Evolutionary conservation across 2,329 filamentous ascomycete species (phyloP).

Genomic region (Hymenoscyphus fructigenus): DNA sequence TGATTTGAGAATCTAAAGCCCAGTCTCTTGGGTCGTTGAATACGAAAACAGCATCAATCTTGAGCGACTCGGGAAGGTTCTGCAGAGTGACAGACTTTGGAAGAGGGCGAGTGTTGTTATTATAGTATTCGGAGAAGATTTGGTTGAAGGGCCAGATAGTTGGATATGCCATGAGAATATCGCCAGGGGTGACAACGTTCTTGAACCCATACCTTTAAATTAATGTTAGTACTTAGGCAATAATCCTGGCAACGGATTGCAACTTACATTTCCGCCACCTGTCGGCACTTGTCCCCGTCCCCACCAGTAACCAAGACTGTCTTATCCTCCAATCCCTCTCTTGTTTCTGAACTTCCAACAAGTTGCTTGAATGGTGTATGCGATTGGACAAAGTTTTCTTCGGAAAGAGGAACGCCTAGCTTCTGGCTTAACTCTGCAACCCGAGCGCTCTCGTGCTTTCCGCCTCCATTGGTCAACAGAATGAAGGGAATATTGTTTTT

Average conservation of each 20-base stretch:
- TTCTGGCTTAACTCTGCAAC: constrained; percentile 67
- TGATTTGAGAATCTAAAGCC: constrained; percentile 82
- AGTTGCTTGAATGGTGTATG: constrained; percentile 86
- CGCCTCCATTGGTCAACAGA: constrained; percentile 92
- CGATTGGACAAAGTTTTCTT: constrained; percentile 77
- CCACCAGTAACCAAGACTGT: constrained; percentile 74
- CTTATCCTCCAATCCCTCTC: constrained; percentile 55
- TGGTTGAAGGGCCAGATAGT: constrained; percentile 81
- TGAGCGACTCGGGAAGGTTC: constrained; percentile 52
- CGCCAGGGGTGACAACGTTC: constrained; percentile 80
- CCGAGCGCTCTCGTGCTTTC: constrained; percentile 74
- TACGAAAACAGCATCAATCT: constrained; percentile 86
- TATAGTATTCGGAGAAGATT: constrained; percentile 62
- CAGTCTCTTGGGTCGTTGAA: constrained; percentile 96
- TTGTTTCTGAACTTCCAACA: constrained; percentile 56
- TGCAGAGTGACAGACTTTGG: constrained; percentile 48
- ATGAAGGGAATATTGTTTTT: constrained; percentile 82
- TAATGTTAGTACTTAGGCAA: constrained; percentile 14
- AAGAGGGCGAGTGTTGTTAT: constrained; percentile 54
- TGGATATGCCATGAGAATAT: constrained; percentile 72
- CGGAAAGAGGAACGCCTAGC: constrained; percentile 63
- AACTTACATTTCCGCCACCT: constrained; percentile 62
- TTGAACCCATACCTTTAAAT: constrained; percentile 66
- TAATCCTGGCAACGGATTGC: constrained; percentile 19
- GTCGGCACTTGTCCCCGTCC: constrained; percentile 37